Evolutionary conservation across 2,329 filamentous ascomycete genomes (phyloP), one percentile per base, ranked within the genome.

Genomic region (Fusarium sp.): DNA sequence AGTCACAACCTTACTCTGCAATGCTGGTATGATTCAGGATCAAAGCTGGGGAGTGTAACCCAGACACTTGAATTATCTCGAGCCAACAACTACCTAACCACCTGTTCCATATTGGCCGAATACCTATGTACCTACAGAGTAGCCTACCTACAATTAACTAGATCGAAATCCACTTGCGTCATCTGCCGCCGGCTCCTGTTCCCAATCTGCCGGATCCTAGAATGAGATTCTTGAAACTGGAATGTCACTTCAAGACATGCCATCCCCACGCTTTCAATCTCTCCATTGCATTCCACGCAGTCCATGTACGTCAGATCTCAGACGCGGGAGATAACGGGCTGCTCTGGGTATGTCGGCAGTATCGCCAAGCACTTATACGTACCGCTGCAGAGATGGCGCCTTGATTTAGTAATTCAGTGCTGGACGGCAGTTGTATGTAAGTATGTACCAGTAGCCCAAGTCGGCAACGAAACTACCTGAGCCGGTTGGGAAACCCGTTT

Each of bases 191-290:
- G 34, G 45, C 50, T 52, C 42, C 38, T 28, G 30, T 58, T 69
- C 28, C 58, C 56, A 56, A 34, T 52, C 51, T 42, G 36, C 58
- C 45, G 51, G 59, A 39, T 70, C 54, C 66, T 58, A 54, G 30
- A 70, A 32, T 51, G 56, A 47, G 50, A 70, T 70, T 50, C 61
- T 41, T 61, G 61, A 20, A 47, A 57, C 60, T 50, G 24, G n/a
- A 60, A 70, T 61, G 59, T 59, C 59, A 70, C 59, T 36, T 39
- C 36, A 22, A 70, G 41, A 66, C 59, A 54, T 69, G 39, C 48
- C 60, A 70, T 61, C 61, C 68, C 68, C 67, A 71, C 67, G 68
- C 66, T 70, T 51, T 39, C 63, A 44, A 47, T 59, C 28, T 66
- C 22, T n/a, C 44, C 45, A 41, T 45, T 36, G 18, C 32, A 60